Base-by-base conservation (phyloP, 257 asterid species). In the Gentiana dahurica region DNA sequence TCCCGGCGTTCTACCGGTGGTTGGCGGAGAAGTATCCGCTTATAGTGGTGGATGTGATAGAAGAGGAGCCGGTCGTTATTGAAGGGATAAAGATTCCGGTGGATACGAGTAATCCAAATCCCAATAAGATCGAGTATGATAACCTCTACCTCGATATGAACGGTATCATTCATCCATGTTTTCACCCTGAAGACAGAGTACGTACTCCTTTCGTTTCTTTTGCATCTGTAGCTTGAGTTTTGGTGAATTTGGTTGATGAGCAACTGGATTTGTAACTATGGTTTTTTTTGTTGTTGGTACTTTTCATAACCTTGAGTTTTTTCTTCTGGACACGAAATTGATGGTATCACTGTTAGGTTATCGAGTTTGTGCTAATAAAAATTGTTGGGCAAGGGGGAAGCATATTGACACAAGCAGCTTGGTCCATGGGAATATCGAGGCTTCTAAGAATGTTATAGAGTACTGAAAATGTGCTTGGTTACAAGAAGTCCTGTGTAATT, bases 1-100 rank as follows among this genome's bases (percentile, higher is more conserved):
- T 90, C 47, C 98, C 98, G 68, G 98, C 98, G 58, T 90, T 90
- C 54, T 90, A 90, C 72, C 82, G 96, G 71, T 90, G 98, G 98
- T 63, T 90, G 62, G 96, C 98, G 69, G 98, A 90, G 94, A 90
- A 87, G 84, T 87, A 90, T 78, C 95, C 96, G 58, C 41, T 82
- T 91, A 95, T 82, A 59, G 79, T 87, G 47, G 83, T 66, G 60
- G 98, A 90, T 66, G 98, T 84, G 33, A 58, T 87, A 3, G 98
- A 90, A 69, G 96, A 90, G 71, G 92, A 87, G 51, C 65, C 98
- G 10, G 89, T 90, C 47, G 89, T 54, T 3, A 87, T 90, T 2
- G 94, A 82, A 45, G 96, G 69, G 1, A 68, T 90, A 24, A 77
- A 66, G 56, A 82, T 90, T 62, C 96, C 98, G 36, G 86, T 90